Evolutionary conservation across 2,329 filamentous ascomycete genomes (phyloP).

Genomic region (Onygena corvina): DNA sequence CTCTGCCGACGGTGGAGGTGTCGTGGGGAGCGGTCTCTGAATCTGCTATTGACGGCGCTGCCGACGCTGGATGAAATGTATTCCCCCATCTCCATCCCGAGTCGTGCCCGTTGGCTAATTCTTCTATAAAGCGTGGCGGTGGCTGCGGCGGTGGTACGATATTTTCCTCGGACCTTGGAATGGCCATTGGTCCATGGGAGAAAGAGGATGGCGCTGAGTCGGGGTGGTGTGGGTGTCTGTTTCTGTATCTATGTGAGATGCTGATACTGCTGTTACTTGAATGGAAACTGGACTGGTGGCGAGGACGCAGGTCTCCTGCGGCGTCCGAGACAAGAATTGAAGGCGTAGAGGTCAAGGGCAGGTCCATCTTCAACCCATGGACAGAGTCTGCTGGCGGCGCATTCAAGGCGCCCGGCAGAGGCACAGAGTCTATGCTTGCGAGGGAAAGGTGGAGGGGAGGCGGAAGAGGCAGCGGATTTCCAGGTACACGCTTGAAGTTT

Average conservation of each 20-base stretch:
- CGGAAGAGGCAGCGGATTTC: not conserved
- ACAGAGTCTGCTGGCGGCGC: constrained; percentile 12
- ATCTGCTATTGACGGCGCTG: not conserved
- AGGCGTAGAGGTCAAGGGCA: constrained; percentile 29
- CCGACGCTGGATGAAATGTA: constrained; percentile 25
- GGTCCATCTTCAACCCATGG: constrained; percentile 33
- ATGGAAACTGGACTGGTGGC: not conserved
- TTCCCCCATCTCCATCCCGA: constrained; percentile 54
- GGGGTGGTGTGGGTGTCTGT: constrained; percentile 27
- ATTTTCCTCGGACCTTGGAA: constrained; percentile 44
- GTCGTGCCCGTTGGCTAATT: constrained; percentile 47
- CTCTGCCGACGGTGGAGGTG: not conserved
- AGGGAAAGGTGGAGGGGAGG: not conserved
- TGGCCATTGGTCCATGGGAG: constrained; percentile 45
- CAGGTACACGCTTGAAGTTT: constrained; percentile 5
- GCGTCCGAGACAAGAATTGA: constrained; percentile 34
- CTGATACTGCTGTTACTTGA: not conserved
- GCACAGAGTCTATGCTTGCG: not conserved
- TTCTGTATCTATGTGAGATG: constrained; percentile 5
- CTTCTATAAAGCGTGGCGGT: constrained; percentile 48
- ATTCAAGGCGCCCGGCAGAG: constrained; percentile 11
- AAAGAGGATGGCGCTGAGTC: constrained; percentile 22
- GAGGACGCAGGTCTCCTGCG: not conserved
- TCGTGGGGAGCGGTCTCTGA: constrained; percentile 14
- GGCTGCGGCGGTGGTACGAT: constrained; percentile 51